phyloP scores from a whole-genome alignment of 192 early-diverging fungal genomes.

The Backusella psychrophila region DNA sequence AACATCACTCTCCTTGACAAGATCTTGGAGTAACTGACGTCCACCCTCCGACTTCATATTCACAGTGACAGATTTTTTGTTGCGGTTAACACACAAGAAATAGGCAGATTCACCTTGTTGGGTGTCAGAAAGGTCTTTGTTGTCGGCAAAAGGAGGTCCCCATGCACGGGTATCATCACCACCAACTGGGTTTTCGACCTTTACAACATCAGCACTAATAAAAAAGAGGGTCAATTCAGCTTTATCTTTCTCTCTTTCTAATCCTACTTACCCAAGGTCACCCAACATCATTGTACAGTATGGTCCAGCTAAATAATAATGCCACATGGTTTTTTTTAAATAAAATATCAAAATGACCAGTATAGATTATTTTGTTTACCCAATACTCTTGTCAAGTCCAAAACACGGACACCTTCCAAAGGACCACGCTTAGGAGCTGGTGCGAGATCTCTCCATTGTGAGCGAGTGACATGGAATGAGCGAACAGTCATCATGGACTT shows the following conservation, averaged over 20 bases:
- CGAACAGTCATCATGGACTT: not conserved
- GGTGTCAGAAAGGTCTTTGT: constrained; percentile 31
- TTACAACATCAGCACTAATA: constrained; percentile 81
- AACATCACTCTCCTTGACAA: constrained; percentile 73
- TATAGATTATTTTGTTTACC: constrained; percentile 23
- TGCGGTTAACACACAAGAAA: constrained; percentile 89
- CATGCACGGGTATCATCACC: constrained; percentile 92
- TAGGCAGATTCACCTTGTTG: constrained; percentile 73
- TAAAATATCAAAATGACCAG: not conserved
- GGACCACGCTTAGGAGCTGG: not conserved
- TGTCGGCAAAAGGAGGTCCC: constrained; percentile 68
- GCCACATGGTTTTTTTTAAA: not conserved
- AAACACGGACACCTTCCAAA: constrained; percentile 42
- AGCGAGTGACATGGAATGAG: not conserved
- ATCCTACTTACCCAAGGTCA: constrained; percentile 61
- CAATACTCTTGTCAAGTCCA: constrained; percentile 73
- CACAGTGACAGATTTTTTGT: constrained; percentile 88
- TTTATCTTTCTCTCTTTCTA: not conserved
- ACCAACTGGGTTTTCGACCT: constrained; percentile 77
- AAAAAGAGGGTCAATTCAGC: not conserved
- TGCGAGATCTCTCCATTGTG: not conserved
- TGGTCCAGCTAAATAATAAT: constrained; percentile 55
- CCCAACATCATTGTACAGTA: constrained; percentile 80
- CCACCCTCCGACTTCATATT: constrained; percentile 75
- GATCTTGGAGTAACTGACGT: constrained; percentile 56